A percentile compares a stretch with the other conserved stretches of the same genome.
phyloP scores from a whole-genome alignment of 495 filamentous ascomycete species.

The Podospora conica region DNA sequence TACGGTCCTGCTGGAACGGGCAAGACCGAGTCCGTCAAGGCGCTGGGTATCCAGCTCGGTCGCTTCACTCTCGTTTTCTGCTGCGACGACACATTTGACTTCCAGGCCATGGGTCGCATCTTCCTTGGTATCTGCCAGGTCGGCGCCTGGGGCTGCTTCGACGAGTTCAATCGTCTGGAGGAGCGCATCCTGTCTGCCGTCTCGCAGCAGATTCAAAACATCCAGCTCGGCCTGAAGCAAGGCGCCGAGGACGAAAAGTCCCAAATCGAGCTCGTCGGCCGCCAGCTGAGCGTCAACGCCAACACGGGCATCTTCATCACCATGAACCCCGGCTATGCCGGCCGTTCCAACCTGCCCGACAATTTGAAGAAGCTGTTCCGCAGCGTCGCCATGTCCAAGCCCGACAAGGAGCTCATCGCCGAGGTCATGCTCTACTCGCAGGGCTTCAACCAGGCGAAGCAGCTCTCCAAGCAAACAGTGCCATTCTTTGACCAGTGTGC shows the following conservation, averaged over 20 bases:
- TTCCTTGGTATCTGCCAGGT: constrained; percentile 99
- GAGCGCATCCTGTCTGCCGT: constrained; percentile 96
- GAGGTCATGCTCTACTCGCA: constrained; percentile 99
- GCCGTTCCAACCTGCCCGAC: constrained; percentile 93
- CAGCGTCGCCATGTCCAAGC: constrained; percentile 99
- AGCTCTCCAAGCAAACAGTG: constrained; percentile 86
- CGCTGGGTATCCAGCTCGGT: constrained; percentile 89
- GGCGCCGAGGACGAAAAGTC: constrained; percentile 68
- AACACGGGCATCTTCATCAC: constrained; percentile 99
- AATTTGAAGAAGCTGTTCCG: constrained; percentile 99
- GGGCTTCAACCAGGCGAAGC: constrained; percentile 92
- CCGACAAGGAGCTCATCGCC: constrained; percentile 97
- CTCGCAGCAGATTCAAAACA: constrained; percentile 98
- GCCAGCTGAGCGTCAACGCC: constrained; percentile 76
- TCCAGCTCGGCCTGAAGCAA: constrained; percentile 87
- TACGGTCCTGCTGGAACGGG: constrained; percentile 98
- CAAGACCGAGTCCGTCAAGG: constrained; percentile 98
- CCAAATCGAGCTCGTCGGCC: constrained; percentile 88
- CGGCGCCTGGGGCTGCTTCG: constrained; percentile 98
- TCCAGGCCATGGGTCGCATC: constrained; percentile 98
- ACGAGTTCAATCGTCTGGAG: constrained; percentile 98
- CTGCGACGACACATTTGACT: constrained; percentile 98
- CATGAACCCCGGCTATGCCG: constrained; percentile 99
- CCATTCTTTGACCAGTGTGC: constrained; percentile 95
- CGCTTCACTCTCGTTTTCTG: constrained; percentile 98